These are phyloP conservation scores for Zizania palustris DNA, from an alignment of 202 grass and related monocot genomes.

Conservation along the genomic window DNA sequence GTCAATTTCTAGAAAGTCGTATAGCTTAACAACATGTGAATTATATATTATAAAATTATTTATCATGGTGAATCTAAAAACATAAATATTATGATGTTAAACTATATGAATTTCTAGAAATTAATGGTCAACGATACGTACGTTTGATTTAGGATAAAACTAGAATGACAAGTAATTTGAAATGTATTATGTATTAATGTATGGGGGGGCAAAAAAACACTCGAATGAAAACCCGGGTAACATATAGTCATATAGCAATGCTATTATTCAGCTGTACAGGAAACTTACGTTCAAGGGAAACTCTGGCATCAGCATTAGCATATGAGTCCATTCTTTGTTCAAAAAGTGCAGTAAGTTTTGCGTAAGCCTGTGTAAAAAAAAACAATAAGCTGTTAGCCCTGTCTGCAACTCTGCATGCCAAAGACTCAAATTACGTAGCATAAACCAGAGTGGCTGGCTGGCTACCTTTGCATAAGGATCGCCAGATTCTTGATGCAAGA, in stretches of 20 bases:
- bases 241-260: not conserved
- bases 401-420: not conserved
- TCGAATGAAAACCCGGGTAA: conserved; percentile 22
- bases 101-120: too few species aligned
- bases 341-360: conserved; percentile 74
- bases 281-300: conserved; percentile 82
- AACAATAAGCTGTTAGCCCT: conserved; percentile 24
- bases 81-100: too few species aligned
- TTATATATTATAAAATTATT: too few species aligned
- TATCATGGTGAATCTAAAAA: too few species aligned
- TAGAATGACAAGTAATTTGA: too few species aligned
- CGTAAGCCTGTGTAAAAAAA: conserved; percentile 60
- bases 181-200: too few species aligned
- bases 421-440: conserved; percentile 15
- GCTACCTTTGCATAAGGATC: conserved; percentile 87
- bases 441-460: conserved; percentile 16
- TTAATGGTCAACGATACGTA: too few species aligned
- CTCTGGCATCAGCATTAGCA: conserved; percentile 86
- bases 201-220: not conserved
- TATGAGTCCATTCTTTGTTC: conserved; percentile 87
- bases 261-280: not conserved
- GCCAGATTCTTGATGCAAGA: conserved; percentile 89
- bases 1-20: too few species aligned
- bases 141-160: too few species aligned
- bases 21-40: too few species aligned